A percentile compares a stretch with the other conserved stretches of the same genome.
Conservation (phyloP, 495 filamentous ascomycete genomes). For the Parmelia sp. region DNA sequence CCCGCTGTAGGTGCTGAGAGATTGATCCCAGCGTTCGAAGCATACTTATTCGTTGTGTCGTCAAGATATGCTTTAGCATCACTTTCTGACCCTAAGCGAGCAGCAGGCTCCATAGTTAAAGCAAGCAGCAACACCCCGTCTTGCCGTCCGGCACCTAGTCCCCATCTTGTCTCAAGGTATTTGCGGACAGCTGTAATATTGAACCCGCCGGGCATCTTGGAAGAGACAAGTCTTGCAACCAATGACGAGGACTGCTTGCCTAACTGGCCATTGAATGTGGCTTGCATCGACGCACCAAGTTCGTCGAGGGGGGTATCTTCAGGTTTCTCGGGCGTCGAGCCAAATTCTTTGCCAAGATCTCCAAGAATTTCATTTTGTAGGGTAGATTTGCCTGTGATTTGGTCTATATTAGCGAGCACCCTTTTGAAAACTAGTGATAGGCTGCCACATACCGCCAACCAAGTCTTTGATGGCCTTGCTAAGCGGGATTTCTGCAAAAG, state of each 20-base stretch:
- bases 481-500: constrained; percentile 77
- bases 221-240: constrained; percentile 88
- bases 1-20: constrained; percentile 70
- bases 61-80: constrained; percentile 92
- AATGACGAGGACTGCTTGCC: constrained; percentile 95
- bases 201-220: constrained; percentile 99
- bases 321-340: constrained; percentile 94
- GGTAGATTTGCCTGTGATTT: constrained; percentile 78
- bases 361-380: constrained; percentile 93
- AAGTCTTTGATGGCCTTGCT: constrained; percentile 98
- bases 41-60: constrained; percentile 82
- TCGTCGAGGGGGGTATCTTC: constrained; percentile 97
- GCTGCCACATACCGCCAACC: constrained; percentile 72
- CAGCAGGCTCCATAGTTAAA: constrained; percentile 84
- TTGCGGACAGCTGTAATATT: constrained; percentile 94
- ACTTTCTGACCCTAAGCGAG: constrained; percentile 78
- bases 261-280: constrained; percentile 94
- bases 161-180: constrained; percentile 92
- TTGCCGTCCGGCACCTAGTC: constrained; percentile 77
- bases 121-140: constrained; percentile 85
- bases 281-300: constrained; percentile 90
- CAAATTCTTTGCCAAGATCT: constrained; percentile 97
- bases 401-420: constrained; percentile 12
- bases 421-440: not conserved
- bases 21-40: constrained; percentile 73